These are phyloP conservation scores for Delonix regia DNA, from an alignment of 306 rosid genomes.

Conservation along the genomic window DNA sequence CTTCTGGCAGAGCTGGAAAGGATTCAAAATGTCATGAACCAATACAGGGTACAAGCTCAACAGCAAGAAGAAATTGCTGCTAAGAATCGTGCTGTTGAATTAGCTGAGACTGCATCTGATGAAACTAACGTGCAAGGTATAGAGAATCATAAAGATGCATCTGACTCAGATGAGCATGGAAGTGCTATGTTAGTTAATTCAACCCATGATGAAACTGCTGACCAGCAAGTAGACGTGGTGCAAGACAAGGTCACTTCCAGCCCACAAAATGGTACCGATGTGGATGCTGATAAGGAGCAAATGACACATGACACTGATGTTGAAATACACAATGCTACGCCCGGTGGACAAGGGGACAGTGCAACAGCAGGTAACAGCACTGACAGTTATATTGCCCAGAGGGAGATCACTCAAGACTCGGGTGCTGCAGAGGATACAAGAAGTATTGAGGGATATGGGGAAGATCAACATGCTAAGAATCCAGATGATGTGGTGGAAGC, in stretches of 20 bases:
- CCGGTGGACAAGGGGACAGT: slow-evolving; percentile 38
- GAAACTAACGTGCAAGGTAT: slow-evolving; percentile 31
- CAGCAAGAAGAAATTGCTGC: slow-evolving; percentile 59
- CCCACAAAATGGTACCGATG: slow-evolving; percentile 39
- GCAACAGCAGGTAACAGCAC: slow-evolving; percentile 21
- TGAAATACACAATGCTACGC: slow-evolving; percentile 29
- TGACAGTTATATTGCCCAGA: background rate
- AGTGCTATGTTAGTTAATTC: slow-evolving; percentile 34
- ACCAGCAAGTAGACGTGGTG: slow-evolving; percentile 38
- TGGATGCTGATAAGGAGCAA: slow-evolving; percentile 36
- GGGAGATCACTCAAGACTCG: slow-evolving; percentile 22
- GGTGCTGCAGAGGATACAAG: slow-evolving; percentile 34
- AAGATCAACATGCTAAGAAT: slow-evolving; percentile 33
- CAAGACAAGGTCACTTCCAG: slow-evolving; percentile 31
- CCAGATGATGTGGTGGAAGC: slow-evolving; percentile 38
- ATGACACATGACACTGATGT: slow-evolving; percentile 16
- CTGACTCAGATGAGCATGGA: slow-evolving; percentile 43
- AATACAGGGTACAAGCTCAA: slow-evolving; percentile 51
- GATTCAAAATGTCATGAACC: slow-evolving; percentile 51
- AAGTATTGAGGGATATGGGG: slow-evolving; percentile 25
- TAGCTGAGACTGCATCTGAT: slow-evolving; percentile 45
- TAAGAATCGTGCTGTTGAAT: slow-evolving; percentile 43
- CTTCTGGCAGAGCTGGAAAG: slow-evolving; percentile 62
- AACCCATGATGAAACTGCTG: slow-evolving; percentile 39
- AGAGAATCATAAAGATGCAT: slow-evolving; percentile 32